Evolutionary conservation across 352 stramenopile species (phyloP), one percentile per base, ranked within the genome.

Genomic region (Globisporangium irregulare): DNA sequence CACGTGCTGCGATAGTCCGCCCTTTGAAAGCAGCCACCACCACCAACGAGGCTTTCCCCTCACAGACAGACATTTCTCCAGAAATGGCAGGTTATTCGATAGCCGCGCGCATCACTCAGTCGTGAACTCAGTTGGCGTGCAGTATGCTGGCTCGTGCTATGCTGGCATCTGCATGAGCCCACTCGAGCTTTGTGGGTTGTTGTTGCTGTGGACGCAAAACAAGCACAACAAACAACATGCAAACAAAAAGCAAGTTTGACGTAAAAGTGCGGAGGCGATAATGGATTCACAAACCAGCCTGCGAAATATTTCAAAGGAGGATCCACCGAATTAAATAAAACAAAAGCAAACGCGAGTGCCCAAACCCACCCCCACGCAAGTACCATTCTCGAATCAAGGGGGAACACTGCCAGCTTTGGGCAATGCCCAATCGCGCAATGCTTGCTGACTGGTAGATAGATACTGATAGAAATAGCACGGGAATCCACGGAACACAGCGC

Each of bases 1-100:
- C 41, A 6, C 6, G 5, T 14, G 18, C 7, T 25, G 38, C 25
- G 18, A 50, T 59, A 51, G 34, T 62, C 57, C 57, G 41, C 57
- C 57, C 50, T 48, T 61, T 43, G 56, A 50, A 50, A 62, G 29
- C 56, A 62, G 56, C 56, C 56, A 62, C 34, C 18, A 62, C 56
- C 56, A 62, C 34, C 18, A 62, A 9, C 22, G 32, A 25, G 10
- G 43, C 43, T 51, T 51, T 51, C 43, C 15, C 43, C 43, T 6
- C 15, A 10, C 14, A 20, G 38, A 51, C 43, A 51, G 41, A 8
- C 41, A 51, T 51, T 51, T 51, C 18, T 51, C 43, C 43, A 50
- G 43, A 32, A 50, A 50, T 50, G 43, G 12, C 36, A 43, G 43
- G 12, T 20, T n/a, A 50, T 51, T 51, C 43, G 43, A 22, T 24